phyloP scores from a whole-genome alignment of 1,284 basidiomycete genomes.

The Cryptococcus deneoformans region DNA sequence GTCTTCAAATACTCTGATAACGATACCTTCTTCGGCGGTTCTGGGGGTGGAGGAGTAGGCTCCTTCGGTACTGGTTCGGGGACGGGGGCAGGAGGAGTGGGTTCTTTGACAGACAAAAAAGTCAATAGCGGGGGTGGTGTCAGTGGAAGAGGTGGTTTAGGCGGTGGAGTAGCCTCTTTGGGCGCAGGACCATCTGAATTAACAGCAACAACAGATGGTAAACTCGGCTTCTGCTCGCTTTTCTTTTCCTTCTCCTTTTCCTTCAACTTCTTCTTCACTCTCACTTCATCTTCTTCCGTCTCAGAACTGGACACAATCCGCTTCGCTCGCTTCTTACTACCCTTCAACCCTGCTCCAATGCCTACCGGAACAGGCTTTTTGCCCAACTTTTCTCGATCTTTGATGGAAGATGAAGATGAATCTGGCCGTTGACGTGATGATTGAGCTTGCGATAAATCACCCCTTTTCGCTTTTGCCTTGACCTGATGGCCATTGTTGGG shows the following conservation, averaged over 20 bases:
- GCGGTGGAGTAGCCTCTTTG: neutral
- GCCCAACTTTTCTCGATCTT: no score
- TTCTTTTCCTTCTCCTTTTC: neutral
- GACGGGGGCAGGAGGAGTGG: slow-evolving; percentile 3
- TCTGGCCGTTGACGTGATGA: no score
- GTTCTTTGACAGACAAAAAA: neutral
- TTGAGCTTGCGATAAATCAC: no score
- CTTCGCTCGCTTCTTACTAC: slow-evolving; percentile 2
- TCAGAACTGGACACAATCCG: slow-evolving; percentile 21
- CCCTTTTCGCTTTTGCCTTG: no score
- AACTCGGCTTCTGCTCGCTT: neutral
- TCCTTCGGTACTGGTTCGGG: slow-evolving; percentile 27
- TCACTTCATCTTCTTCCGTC: slow-evolving; percentile 14
- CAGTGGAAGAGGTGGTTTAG: neutral
- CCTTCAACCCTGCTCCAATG: neutral
- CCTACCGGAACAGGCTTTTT: no score
- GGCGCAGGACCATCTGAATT: neutral
- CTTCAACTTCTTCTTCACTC: slow-evolving; percentile 4
- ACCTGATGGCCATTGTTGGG: no score
- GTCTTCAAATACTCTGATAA: slow-evolving; percentile 23
- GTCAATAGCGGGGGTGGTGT: neutral
- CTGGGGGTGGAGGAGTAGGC: slow-evolving; percentile 20
- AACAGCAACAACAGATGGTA: neutral
- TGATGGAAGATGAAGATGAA: no score
- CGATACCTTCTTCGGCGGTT: neutral